These are phyloP conservation scores for Alternaria sp. DNA, from an alignment of 2,329 filamentous ascomycete species.

Conservation along the genomic window DNA sequence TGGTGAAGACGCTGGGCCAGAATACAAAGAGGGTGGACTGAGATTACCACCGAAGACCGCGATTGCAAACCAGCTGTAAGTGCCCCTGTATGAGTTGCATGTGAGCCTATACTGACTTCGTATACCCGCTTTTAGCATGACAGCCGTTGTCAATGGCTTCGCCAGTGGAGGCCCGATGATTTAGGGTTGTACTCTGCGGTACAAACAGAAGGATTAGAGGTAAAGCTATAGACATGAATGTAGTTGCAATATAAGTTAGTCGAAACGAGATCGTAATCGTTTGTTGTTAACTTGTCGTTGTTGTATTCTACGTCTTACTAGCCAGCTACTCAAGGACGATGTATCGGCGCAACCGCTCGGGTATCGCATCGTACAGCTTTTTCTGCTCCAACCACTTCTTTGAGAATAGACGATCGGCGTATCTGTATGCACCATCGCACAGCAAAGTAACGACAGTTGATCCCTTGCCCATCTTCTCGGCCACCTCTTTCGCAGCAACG, in stretches of 20 bases:
- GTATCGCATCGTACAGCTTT: constrained; percentile 81
- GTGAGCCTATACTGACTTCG: not conserved
- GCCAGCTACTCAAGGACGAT: constrained; percentile 78
- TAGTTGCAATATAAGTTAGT: constrained; percentile 3
- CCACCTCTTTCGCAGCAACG: constrained; percentile 92
- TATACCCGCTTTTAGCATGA: constrained; percentile 59
- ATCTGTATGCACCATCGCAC: constrained; percentile 96
- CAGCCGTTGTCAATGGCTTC: constrained; percentile 80
- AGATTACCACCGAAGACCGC: constrained; percentile 85
- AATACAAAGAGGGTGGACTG: constrained; percentile 79
- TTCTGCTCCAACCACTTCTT: constrained; percentile 90
- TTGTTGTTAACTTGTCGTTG: constrained; percentile 11
- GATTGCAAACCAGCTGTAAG: constrained; percentile 82
- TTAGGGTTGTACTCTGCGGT: constrained; percentile 22
- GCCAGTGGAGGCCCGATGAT: constrained; percentile 62
- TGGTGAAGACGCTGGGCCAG: constrained; percentile 69
- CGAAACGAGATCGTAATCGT: constrained; percentile 12
- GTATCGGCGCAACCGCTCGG: constrained; percentile 87
- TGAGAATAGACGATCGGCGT: constrained; percentile 93
- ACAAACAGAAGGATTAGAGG: not conserved
- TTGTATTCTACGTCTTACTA: constrained; percentile 4
- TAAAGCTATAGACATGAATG: constrained; percentile 2
- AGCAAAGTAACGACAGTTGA: constrained; percentile 93
- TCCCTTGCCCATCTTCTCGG: constrained; percentile 86
- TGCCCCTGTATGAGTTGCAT: not conserved